phyloP scores from a whole-genome alignment of 352 stramenopile genomes.

The Thraustochytrium sp. region DNA sequence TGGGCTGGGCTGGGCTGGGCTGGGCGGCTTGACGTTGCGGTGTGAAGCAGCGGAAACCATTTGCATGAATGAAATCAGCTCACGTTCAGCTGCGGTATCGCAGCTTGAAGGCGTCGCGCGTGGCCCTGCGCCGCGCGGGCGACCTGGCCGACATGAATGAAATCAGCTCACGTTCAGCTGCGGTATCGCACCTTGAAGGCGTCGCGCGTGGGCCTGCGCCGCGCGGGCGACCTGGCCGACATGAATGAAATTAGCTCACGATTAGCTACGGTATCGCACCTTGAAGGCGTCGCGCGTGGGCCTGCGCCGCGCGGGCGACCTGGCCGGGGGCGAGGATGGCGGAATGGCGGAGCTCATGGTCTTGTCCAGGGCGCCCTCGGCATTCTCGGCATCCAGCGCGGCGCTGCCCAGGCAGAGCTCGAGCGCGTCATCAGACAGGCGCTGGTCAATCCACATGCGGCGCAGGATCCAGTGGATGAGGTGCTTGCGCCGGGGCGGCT shows the following conservation, averaged over 20 bases:
- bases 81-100: no score
- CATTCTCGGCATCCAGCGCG: no score
- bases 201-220: no score
- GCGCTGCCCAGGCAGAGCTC: conserved; percentile 28
- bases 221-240: background rate
- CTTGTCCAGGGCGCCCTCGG: background rate
- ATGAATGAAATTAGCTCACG: background rate
- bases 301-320: background rate
- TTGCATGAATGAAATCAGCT: no score
- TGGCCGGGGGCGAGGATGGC: background rate
- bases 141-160: no score
- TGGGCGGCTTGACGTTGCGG: no score
- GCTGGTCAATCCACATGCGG: conserved; percentile 29
- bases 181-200: no score
- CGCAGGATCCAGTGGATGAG: conserved; percentile 11
- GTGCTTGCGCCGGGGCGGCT: conserved; percentile 10
- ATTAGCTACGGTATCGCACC: background rate
- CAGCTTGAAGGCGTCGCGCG: no score
- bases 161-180: no score
- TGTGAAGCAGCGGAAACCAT: no score
- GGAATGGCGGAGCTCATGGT: background rate
- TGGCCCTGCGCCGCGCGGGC: no score
- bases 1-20: no score
- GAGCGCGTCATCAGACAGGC: background rate
- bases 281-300: background rate